A percentile compares a stretch with the other conserved stretches of the same genome.
Evolutionary conservation across 1,139 yeast species (phyloP).

Genomic region (Groenewaldozyma auringiensis): DNA sequence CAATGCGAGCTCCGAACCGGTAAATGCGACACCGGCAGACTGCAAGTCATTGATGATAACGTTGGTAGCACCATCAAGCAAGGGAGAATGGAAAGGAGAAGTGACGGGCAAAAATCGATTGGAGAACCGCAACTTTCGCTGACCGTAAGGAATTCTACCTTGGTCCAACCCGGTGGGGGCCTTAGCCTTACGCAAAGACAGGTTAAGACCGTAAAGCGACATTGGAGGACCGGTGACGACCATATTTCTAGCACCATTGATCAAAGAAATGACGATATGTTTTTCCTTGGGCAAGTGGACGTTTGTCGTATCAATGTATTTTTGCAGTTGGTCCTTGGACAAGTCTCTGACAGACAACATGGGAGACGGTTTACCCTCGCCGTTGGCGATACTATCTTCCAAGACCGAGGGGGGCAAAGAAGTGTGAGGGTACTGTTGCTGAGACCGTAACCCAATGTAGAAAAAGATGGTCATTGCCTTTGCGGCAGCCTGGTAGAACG

Average conservation of each 20-base stretch:
- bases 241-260: slow-evolving; percentile 92
- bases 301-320: slow-evolving; percentile 77
- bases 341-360: slow-evolving; percentile 93
- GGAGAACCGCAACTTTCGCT: slow-evolving; percentile 87
- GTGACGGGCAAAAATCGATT: slow-evolving; percentile 92
- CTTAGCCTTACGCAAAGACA: slow-evolving; percentile 85
- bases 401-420: slow-evolving; percentile 90
- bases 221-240: slow-evolving; percentile 98
- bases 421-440: slow-evolving; percentile 85
- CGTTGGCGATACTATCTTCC: slow-evolving; percentile 86
- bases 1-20: slow-evolving; percentile 50
- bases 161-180: slow-evolving; percentile 94
- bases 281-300: slow-evolving; percentile 87
- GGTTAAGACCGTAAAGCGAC: slow-evolving; percentile 92
- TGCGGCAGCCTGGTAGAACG: slow-evolving; percentile 61
- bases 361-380: slow-evolving; percentile 96
- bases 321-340: slow-evolving; percentile 68
- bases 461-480: slow-evolving; percentile 80
- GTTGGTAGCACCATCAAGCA: slow-evolving; percentile 65
- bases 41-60: slow-evolving; percentile 58
- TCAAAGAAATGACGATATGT: slow-evolving; percentile 81
- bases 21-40: slow-evolving; percentile 49
- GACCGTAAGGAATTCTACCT: slow-evolving; percentile 85
- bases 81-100: slow-evolving; percentile 93
- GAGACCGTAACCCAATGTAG: slow-evolving; percentile 89